phyloP scores from a whole-genome alignment of 2,329 filamentous ascomycete species.

The Xylaria sp. region DNA sequence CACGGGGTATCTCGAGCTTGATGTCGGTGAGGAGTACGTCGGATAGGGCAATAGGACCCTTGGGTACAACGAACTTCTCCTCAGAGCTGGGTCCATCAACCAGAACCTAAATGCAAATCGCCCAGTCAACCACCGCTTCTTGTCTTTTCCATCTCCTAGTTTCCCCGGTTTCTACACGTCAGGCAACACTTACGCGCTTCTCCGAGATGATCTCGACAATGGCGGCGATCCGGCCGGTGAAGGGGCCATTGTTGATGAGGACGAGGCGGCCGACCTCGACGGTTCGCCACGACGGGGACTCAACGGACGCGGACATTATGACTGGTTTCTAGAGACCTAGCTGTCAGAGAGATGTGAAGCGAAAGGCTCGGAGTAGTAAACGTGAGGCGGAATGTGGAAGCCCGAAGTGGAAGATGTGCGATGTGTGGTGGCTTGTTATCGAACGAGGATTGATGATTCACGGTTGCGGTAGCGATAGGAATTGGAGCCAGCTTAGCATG shows the following conservation, averaged over 20 bases:
- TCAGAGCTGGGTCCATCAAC: conserved; percentile 93
- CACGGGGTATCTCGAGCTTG: conserved; percentile 87
- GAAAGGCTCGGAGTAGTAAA: neutral
- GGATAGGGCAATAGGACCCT: conserved; percentile 85
- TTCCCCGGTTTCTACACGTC: conserved; percentile 24
- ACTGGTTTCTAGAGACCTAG: conserved; percentile 18
- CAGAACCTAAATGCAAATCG: conserved; percentile 75
- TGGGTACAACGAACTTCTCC: conserved; percentile 81
- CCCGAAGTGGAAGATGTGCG: conserved; percentile 16
- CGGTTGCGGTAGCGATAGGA: conserved; percentile 1
- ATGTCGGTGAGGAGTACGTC: conserved; percentile 90
- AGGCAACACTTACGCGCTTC: conserved; percentile 87
- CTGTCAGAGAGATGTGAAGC: conserved; percentile 39
- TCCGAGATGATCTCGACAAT: conserved; percentile 99
- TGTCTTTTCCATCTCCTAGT: conserved; percentile 24
- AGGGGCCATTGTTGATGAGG: conserved; percentile 85
- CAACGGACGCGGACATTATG: conserved; percentile 71
- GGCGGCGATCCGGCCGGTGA: conserved; percentile 85
- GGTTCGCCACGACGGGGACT: conserved; percentile 88
- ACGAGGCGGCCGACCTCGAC: conserved; percentile 99
- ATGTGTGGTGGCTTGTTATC: conserved; percentile 10
- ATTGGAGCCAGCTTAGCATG: conserved; percentile 9
- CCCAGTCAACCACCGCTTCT: conserved; percentile 48
- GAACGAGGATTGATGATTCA: conserved; percentile 10
- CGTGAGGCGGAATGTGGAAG: conserved; percentile 21